Evolutionary conservation across 2,329 filamentous ascomycete genomes (phyloP), one percentile per base, ranked within the genome.

Genomic region (Fusarium paranaense): DNA sequence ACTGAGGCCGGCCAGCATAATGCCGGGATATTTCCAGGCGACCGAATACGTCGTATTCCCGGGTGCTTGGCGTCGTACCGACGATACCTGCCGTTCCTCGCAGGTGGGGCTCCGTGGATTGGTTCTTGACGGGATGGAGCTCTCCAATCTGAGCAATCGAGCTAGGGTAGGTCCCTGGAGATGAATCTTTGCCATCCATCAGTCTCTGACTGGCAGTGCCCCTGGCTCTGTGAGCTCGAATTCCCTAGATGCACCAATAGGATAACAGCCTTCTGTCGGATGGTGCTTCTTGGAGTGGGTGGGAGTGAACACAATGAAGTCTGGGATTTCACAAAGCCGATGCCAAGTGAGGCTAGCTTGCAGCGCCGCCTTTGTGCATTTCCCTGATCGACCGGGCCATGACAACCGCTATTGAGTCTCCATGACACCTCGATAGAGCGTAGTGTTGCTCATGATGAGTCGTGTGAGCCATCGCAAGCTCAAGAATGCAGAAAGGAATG

Each of bases 21-120:
- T 47, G 18, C 68, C 65, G 72, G 22, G 33, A 40, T 75, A 67
- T 75, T 74, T 42, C 69, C 69, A 70, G 30, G 47, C 70, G 54
- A 71, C 73, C 73, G 73, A 75, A 75, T 76, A 75, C 73, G 73
- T 67, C 73, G 73, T 74, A 76, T 74, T 33, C 58, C 37, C 30
- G 59, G 22, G 27, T 60, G 38, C 40, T 58, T 56, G 25, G 62
- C 40, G 37, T 38, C 9, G 35, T 18, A 59, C 61, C 27, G 38
- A 57, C 38, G 47, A 63, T 20, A 50, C 42, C 16, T 27, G 69
- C 42, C 35, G 67, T 69, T 73, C 59, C 30, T 74, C 35, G 52
- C 8, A 13, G 16, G 56, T 63, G 61, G 61, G 61, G 47, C 30
- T 62, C 25, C 25, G 47, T n/a, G 61, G 35, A 56, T 56, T 63